Conservation (phyloP, 2,329 filamentous ascomycete genomes). For the Colletotrichum karsti region DNA sequence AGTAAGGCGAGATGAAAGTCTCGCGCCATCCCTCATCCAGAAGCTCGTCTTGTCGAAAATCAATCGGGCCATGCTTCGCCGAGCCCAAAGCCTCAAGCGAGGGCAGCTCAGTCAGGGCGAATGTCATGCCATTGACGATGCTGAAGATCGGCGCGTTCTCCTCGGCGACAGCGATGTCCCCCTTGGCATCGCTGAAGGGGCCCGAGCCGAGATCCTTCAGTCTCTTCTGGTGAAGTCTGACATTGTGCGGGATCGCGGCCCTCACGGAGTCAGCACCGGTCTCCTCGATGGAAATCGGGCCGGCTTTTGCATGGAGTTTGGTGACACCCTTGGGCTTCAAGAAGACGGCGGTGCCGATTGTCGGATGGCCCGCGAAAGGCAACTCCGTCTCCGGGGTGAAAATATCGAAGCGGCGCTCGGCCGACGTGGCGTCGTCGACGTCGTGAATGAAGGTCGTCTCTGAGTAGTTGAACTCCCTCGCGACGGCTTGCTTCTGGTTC, state of each 20-base stretch:
- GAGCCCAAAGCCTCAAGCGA: slow-evolving; percentile 65
- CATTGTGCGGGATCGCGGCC: slow-evolving; percentile 72
- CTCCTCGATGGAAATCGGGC: slow-evolving; percentile 57
- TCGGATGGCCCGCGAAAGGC: slow-evolving; percentile 70
- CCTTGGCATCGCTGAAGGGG: background rate
- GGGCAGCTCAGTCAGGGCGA: slow-evolving; percentile 70
- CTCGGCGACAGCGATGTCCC: slow-evolving; percentile 35
- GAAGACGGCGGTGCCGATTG: slow-evolving; percentile 63
- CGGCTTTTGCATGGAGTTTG: slow-evolving; percentile 63
- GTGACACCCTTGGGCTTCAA: slow-evolving; percentile 49
- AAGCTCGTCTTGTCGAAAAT: slow-evolving; percentile 43
- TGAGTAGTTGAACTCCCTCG: slow-evolving; percentile 70
- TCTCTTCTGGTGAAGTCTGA: background rate
- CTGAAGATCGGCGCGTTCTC: slow-evolving; percentile 60
- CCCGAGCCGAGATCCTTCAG: slow-evolving; percentile 8
- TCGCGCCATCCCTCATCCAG: slow-evolving; percentile 64
- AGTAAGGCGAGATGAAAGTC: slow-evolving; percentile 65
- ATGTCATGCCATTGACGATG: slow-evolving; percentile 79
- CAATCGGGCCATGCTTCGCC: slow-evolving; percentile 41
- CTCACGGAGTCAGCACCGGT: slow-evolving; percentile 55
- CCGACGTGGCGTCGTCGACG: slow-evolving; percentile 38
- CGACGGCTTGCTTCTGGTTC: slow-evolving; percentile 64
- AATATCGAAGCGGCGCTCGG: slow-evolving; percentile 62
- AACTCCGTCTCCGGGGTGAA: slow-evolving; percentile 64
- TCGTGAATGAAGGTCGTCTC: slow-evolving; percentile 71